phyloP scores from a whole-genome alignment of 176 grass and related monocot species.

The Hordeum marinum region DNA sequence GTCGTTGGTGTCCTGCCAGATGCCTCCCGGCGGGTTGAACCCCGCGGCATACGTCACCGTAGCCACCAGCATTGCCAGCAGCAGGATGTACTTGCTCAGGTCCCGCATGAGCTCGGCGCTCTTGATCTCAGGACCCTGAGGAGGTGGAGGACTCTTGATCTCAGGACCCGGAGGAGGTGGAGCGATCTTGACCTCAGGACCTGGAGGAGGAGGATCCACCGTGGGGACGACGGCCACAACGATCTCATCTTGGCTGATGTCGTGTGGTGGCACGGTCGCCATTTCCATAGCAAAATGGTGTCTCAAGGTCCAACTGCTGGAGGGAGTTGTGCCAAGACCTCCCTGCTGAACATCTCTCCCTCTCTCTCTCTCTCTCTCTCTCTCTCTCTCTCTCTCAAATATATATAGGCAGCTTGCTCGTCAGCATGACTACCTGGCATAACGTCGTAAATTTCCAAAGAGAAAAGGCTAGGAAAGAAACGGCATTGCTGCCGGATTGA shows the following conservation, averaged over 20 bases:
- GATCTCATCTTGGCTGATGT: background rate
- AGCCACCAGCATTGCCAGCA: slow-evolving; percentile 13
- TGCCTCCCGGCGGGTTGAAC: slow-evolving; percentile 18
- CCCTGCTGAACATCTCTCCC: background rate
- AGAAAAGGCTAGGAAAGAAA: background rate
- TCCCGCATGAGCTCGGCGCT: background rate
- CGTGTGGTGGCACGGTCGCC: background rate
- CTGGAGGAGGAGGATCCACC: no score
- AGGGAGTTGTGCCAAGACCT: background rate
- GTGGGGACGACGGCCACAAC: no score
- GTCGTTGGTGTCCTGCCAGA: background rate
- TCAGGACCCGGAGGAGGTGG: no score
- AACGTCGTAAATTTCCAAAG: background rate
- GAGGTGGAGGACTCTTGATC: no score
- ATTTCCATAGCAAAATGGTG: background rate
- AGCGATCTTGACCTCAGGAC: no score
- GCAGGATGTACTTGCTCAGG: slow-evolving; percentile 19
- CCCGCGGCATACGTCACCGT: slow-evolving; percentile 16
- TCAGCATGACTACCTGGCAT: background rate
- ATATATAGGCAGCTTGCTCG: background rate
- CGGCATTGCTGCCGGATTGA: background rate
- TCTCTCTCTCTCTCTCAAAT: background rate
- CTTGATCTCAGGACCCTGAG: background rate
- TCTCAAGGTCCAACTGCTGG: background rate
- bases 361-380: background rate